These are phyloP conservation scores for Ustilago crameri DNA, from an alignment of 1,284 basidiomycete species.

Conservation along the genomic window DNA sequence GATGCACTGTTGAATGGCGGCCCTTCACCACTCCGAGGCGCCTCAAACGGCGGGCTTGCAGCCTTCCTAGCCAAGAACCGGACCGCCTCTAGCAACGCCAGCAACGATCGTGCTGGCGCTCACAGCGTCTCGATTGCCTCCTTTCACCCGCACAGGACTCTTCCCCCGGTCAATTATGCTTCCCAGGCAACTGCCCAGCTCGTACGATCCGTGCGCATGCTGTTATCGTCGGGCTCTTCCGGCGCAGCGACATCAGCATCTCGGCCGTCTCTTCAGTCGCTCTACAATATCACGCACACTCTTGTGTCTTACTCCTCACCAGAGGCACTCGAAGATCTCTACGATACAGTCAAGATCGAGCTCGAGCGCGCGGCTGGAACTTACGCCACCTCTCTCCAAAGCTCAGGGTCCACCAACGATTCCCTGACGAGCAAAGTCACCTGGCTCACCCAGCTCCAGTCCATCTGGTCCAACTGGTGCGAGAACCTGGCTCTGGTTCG, in stretches of 20 bases:
- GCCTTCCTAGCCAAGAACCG: slow-evolving; percentile 36
- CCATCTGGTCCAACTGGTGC: slow-evolving; percentile 53
- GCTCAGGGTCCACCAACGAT: slow-evolving; percentile 26
- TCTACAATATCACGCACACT: slow-evolving; percentile 38
- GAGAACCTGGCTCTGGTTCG: slow-evolving; percentile 39
- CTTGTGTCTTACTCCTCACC: slow-evolving; percentile 19
- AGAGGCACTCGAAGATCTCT: slow-evolving; percentile 34
- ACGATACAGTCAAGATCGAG: slow-evolving; percentile 59
- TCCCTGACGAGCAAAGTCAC: slow-evolving; percentile 18
- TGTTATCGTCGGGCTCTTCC: slow-evolving; percentile 20
- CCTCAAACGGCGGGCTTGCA: slow-evolving; percentile 27
- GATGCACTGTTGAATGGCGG: slow-evolving; percentile 6
- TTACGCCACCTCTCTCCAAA: slow-evolving; percentile 28
- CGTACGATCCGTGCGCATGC: slow-evolving; percentile 35
- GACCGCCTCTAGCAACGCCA: neutral
- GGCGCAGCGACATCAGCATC: slow-evolving; percentile 1
- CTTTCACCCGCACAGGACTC: slow-evolving; percentile 17
- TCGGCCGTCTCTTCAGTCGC: slow-evolving; percentile 29
- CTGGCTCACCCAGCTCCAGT: slow-evolving; percentile 47
- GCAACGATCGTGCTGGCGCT: neutral
- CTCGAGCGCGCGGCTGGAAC: slow-evolving; percentile 52
- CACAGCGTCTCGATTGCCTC: slow-evolving; percentile 16
- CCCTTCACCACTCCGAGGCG: neutral
- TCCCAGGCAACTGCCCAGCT: slow-evolving; percentile 30
- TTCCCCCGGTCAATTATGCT: slow-evolving; percentile 31